Conservation (phyloP, 305 asterid species). For the Euphrasia arctica region DNA sequence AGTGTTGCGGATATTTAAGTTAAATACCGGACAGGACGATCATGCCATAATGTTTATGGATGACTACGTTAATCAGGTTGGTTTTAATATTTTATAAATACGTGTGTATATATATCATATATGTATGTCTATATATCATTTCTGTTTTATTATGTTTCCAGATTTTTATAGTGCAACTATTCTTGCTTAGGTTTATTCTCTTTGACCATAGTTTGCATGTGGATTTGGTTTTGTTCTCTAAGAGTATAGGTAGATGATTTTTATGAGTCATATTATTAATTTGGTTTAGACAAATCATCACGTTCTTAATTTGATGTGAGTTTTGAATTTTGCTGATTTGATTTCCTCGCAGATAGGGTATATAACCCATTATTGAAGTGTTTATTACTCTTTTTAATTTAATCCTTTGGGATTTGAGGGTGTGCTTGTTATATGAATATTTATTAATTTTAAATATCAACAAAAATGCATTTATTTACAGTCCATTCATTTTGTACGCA, state of each 20-base stretch:
- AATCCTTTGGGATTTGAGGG: not conserved
- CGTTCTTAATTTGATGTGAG: no score
- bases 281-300: no score
- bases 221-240: conserved; percentile 13
- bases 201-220: not conserved
- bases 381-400: no score
- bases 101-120: no score
- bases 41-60: conserved; percentile 86
- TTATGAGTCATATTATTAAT: not conserved
- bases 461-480: not conserved
- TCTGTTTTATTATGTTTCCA: not conserved
- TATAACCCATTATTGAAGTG: no score
- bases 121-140: not conserved
- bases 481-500: not conserved
- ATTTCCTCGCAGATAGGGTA: no score
- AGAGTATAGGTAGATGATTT: not conserved
- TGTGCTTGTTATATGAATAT: not conserved
- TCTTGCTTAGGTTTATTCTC: conserved; percentile 13
- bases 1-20: conserved; percentile 70
- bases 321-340: no score
- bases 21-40: conserved; percentile 93
- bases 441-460: not conserved
- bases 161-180: conserved; percentile 6
- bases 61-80: conserved; percentile 81
- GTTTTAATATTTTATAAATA: conserved; percentile 17